Percentiles rank a stretch among this genome's conserved stretches.
Evolutionary conservation across 805 yeast genomes (phyloP).

Genomic region (Myxozyma neotropica): DNA sequence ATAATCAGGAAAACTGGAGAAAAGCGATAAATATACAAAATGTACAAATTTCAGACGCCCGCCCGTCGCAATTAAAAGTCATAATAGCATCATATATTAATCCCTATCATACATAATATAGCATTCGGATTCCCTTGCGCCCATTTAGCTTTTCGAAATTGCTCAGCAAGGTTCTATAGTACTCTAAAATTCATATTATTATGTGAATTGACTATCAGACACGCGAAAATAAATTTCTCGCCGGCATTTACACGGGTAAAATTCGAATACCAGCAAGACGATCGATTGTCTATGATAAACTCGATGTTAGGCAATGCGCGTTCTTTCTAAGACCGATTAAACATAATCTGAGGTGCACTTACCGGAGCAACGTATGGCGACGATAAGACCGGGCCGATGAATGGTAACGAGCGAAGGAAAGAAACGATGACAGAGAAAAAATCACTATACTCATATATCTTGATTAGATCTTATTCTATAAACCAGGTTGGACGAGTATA

Average conservation of each 20-base stretch:
- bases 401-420: constrained; percentile 83
- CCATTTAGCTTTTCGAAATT: too few species aligned
- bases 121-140: too few species aligned
- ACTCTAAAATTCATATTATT: too few species aligned
- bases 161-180: too few species aligned
- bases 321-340: too few species aligned
- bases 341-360: constrained; percentile 18
- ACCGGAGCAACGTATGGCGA: constrained; percentile 82
- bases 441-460: constrained; percentile 64
- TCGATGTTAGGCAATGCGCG: too few species aligned
- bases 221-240: background rate
- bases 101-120: background rate
- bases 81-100: background rate
- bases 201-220: background rate
- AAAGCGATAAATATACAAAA: background rate
- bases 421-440: constrained; percentile 83
- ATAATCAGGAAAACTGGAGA: background rate
- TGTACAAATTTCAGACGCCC: background rate
- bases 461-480: too few species aligned
- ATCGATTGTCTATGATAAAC: constrained; percentile 54
- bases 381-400: constrained; percentile 81
- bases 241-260: constrained; percentile 55
- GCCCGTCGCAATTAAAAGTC: background rate
- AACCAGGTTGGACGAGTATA: background rate
- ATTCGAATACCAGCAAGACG: constrained; percentile 67